A percentile compares a stretch with the other conserved stretches of the same genome.
phyloP scores from a whole-genome alignment of 2,329 filamentous ascomycete species.

The Immersiporthe knoxdaviesiana region DNA sequence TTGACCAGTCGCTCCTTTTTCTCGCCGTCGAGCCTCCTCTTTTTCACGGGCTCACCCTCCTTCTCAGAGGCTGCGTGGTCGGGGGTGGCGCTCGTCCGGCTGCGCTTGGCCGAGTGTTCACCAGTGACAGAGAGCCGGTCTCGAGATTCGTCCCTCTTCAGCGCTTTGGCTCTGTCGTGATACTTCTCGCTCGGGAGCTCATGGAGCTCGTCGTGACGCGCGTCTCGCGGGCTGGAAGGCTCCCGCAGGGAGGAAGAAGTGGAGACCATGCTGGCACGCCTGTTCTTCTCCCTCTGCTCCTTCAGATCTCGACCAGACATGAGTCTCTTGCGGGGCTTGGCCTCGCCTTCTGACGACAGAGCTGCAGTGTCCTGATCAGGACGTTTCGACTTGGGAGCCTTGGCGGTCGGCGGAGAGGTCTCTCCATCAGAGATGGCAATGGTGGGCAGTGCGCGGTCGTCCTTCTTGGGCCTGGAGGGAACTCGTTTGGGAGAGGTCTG shows the following conservation, averaged over 20 bases:
- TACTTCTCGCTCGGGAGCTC: conserved; percentile 60
- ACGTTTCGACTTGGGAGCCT: conserved; percentile 55
- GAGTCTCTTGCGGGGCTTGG: conserved; percentile 65
- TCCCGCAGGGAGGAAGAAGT: conserved; percentile 58
- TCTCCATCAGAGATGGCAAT: conserved; percentile 58
- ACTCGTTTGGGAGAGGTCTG: conserved; percentile 53
- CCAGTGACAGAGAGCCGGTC: conserved; percentile 55
- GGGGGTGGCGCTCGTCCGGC: conserved; percentile 62
- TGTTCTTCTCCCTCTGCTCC: conserved; percentile 61
- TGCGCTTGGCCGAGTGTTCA: conserved; percentile 60
- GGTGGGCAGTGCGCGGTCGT: conserved; percentile 51
- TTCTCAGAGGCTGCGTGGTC: conserved; percentile 56
- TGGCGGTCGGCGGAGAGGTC: conserved; percentile 52
- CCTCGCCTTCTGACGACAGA: conserved; percentile 60
- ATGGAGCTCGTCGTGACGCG: conserved; percentile 50
- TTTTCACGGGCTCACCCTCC: conserved; percentile 59
- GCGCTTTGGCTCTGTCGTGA: conserved; percentile 61
- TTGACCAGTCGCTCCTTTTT: conserved; percentile 53
- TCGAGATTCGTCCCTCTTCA: conserved; percentile 62
- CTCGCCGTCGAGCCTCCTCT: conserved; percentile 60
- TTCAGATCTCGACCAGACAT: conserved; percentile 66
- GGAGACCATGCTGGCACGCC: conserved; percentile 61
- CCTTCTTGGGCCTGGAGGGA: conserved; percentile 58
- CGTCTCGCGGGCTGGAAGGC: conserved; percentile 55
- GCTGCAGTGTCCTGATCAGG: conserved; percentile 57